These are phyloP conservation scores for Teratosphaeriaceae sp. DNA, from an alignment of 2,329 filamentous ascomycete genomes.

Conservation along the genomic window DNA sequence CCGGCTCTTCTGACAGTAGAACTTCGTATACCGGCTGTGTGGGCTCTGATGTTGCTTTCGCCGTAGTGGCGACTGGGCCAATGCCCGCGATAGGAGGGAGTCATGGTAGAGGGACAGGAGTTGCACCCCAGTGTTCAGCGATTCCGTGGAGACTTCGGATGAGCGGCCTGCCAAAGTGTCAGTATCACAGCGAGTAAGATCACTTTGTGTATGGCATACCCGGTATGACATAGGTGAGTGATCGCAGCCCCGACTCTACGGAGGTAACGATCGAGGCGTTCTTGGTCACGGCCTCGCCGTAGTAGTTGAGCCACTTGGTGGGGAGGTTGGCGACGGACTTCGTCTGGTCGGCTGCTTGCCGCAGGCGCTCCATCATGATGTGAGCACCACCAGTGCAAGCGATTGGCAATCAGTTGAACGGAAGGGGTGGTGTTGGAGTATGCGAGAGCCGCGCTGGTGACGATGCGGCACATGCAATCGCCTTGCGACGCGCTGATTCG, in stretches of 20 bases:
- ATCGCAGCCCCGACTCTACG: slow-evolving; percentile 87
- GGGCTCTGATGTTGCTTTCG: slow-evolving; percentile 42
- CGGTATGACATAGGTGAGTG: slow-evolving; percentile 91
- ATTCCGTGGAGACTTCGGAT: slow-evolving; percentile 89
- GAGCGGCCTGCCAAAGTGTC: slow-evolving; percentile 78
- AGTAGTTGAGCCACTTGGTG: slow-evolving; percentile 49
- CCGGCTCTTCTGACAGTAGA: slow-evolving; percentile 54
- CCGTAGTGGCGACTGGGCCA: slow-evolving; percentile 48
- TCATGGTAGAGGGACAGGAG: slow-evolving; percentile 92
- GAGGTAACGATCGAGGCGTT: background rate
- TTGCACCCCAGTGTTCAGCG: slow-evolving; percentile 71
- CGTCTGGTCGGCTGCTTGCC: slow-evolving; percentile 22
- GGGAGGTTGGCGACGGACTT: slow-evolving; percentile 25
- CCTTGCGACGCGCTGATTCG: too few species aligned
- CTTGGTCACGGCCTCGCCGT: slow-evolving; percentile 91
- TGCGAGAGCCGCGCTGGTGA: too few species aligned
- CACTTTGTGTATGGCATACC: slow-evolving; percentile 42
- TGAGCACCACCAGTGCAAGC: too few species aligned
- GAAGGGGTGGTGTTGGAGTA: too few species aligned
- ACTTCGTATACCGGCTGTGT: slow-evolving; percentile 58
- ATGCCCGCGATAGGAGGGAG: slow-evolving; percentile 65
- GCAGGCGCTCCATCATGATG: slow-evolving; percentile 27
- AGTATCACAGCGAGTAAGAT: too few species aligned
- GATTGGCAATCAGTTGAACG: too few species aligned
- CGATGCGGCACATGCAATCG: too few species aligned